Evolutionary conservation across 257 asterid genomes (phyloP).

Genomic region (Gardenia jasminoides): DNA sequence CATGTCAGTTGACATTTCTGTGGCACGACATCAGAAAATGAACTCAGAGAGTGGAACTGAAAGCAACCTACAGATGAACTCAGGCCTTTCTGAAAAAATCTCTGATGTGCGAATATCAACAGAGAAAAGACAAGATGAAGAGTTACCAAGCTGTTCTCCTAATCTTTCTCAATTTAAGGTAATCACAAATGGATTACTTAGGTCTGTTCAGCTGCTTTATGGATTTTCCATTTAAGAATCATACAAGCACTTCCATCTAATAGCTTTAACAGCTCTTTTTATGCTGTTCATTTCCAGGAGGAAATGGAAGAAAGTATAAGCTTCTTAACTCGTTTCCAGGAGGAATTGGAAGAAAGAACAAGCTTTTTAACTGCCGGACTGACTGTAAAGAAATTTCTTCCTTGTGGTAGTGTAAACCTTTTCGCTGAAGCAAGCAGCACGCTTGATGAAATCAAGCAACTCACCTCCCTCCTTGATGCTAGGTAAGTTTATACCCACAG

Average conservation of each 20-base stretch:
- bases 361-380: neutral
- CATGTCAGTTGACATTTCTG: no score
- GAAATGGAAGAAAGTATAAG: neutral
- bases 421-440: neutral
- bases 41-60: neutral
- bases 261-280: neutral
- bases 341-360: neutral
- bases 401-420: neutral
- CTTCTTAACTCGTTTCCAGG: neutral
- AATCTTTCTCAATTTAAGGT: neutral
- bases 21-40: neutral
- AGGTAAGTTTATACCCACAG: neutral
- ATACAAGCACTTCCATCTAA: no score
- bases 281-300: neutral
- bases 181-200: neutral
- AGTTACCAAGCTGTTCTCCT: neutral
- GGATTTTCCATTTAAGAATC: neutral
- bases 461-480: neutral
- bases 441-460: conserved; percentile 7
- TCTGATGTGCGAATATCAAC: neutral
- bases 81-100: neutral
- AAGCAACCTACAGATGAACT: neutral
- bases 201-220: neutral
- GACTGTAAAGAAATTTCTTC: neutral
- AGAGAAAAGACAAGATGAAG: neutral